Evolutionary conservation across 768 basidiomycete species (phyloP).

Genomic region (Termitomyces sp.): DNA sequence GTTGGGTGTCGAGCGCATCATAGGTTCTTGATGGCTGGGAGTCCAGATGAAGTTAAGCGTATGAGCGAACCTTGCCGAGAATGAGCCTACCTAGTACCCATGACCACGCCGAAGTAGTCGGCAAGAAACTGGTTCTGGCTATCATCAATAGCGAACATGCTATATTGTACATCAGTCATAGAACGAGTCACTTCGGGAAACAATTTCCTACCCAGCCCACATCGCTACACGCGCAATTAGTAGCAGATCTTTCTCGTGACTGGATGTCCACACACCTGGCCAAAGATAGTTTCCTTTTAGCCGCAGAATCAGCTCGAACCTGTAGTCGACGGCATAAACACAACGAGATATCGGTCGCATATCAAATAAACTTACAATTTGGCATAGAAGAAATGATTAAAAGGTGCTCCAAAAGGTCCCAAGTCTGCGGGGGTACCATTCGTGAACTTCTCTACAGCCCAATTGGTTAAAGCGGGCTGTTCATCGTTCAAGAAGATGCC

Average conservation of each 20-base stretch:
- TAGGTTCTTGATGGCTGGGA: conserved; percentile 62
- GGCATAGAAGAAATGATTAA: conserved; percentile 56
- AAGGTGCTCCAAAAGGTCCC: conserved; percentile 42
- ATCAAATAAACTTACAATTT: conserved; percentile 34
- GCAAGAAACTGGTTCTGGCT: conserved; percentile 55
- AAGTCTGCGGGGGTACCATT: conserved; percentile 46
- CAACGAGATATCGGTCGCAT: background rate
- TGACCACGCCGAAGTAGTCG: conserved; percentile 59
- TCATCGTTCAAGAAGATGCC: conserved; percentile 76
- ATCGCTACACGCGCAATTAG: conserved; percentile 22
- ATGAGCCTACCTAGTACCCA: conserved; percentile 52
- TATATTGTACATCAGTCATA: conserved; percentile 9
- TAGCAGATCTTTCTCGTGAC: background rate
- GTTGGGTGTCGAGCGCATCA: conserved; percentile 66
- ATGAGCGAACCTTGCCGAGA: background rate
- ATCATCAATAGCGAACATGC: conserved; percentile 57
- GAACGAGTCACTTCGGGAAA: background rate
- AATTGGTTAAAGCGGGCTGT: conserved; percentile 62
- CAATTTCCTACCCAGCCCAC: conserved; percentile 29
- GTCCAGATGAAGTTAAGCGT: background rate
- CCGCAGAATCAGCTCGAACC: conserved; percentile 64
- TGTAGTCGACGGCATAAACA: conserved; percentile 13
- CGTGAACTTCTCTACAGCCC: conserved; percentile 65
- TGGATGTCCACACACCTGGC: conserved; percentile 39
- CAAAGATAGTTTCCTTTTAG: conserved; percentile 67